Evolutionary conservation across 176 grass and related monocot genomes (phyloP), one percentile per base, ranked within the genome.

Genomic region (Eremochloa ophiuroides): DNA sequence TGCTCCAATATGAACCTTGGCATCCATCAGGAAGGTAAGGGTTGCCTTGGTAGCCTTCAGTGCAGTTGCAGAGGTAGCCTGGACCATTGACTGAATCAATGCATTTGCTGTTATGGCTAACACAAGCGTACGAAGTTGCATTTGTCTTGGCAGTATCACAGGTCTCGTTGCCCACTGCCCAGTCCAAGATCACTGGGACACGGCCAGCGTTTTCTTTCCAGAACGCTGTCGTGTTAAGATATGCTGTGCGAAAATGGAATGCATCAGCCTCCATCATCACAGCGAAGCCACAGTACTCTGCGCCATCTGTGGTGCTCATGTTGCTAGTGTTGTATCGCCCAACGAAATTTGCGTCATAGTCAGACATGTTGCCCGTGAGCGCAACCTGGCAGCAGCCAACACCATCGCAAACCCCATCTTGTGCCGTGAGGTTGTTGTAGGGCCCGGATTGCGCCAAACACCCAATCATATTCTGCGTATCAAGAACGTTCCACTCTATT

Each of bases 41-140:
- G 37, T 87, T 82, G 23, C 79, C 85, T 4, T 17, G 2, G 69
- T 84, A 89, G 5, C 87, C 87, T 27, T 62, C 1, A 1, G 16
- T 75, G 66, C 87, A 89, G 22, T 74, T 80, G 81, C 87, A 89
- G 42, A 80, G 75, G 31, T 85, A 89, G 41, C 82, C 87, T 47
- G 1, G 46, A 6, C 80, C 77, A 39, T 7, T 53, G 10, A 0
- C n/a, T 1, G 82, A 81, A 62, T 85, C 8, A 13, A 27, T 27
- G 18, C 87, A 89, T 9, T 2, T 0, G 10, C 76, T 81, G 34
- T 85, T 63, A 16, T 1, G 61, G 34, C 82, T 82, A 27, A 25
- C 11, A 16, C 87, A 89, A n/a, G 81, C 62, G 12, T 69, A 85
- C 0, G 76, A 76, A 75, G 15, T 43, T 34, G 4, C 4, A 17